A percentile compares a stretch with the other conserved stretches of the same genome.
phyloP scores from a whole-genome alignment of 2,329 filamentous ascomycete genomes.

The Exophiala xenobiotica region DNA sequence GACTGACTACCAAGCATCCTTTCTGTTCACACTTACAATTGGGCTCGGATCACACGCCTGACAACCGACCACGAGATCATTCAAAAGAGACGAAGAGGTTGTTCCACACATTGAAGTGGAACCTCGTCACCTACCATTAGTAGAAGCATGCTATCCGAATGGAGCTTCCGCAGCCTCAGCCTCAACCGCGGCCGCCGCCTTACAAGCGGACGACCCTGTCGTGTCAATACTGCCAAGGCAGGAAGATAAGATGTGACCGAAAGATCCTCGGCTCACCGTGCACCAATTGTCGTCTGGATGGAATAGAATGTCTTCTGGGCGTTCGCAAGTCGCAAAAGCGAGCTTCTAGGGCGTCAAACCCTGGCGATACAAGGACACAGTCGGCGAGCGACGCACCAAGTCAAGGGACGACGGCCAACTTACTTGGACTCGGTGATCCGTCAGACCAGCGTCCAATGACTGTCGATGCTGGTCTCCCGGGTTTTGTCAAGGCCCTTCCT shows the following conservation, averaged over 20 bases:
- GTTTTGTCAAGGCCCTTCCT: slow-evolving; percentile 55
- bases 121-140: background rate
- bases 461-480: background rate
- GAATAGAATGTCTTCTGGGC: slow-evolving; percentile 59
- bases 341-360: background rate
- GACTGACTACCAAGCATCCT: too few relatives aligned
- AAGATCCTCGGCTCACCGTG: slow-evolving; percentile 54
- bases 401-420: too few relatives aligned
- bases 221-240: slow-evolving; percentile 10
- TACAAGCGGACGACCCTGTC: slow-evolving; percentile 12
- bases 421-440: too few relatives aligned
- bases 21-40: too few relatives aligned
- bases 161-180: background rate
- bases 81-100: too few relatives aligned
- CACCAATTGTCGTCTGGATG: slow-evolving; percentile 70
- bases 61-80: too few relatives aligned
- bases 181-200: background rate
- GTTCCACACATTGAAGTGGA: background rate
- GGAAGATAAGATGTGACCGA: slow-evolving; percentile 13
- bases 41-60: too few relatives aligned
- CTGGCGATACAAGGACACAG: background rate
- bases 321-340: slow-evolving; percentile 71
- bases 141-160: background rate
- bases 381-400: too few relatives aligned
- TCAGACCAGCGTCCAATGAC: background rate